Evolutionary conservation across 768 basidiomycete species (phyloP), one percentile per base, ranked within the genome.

Genomic region (Terana coerulea): DNA sequence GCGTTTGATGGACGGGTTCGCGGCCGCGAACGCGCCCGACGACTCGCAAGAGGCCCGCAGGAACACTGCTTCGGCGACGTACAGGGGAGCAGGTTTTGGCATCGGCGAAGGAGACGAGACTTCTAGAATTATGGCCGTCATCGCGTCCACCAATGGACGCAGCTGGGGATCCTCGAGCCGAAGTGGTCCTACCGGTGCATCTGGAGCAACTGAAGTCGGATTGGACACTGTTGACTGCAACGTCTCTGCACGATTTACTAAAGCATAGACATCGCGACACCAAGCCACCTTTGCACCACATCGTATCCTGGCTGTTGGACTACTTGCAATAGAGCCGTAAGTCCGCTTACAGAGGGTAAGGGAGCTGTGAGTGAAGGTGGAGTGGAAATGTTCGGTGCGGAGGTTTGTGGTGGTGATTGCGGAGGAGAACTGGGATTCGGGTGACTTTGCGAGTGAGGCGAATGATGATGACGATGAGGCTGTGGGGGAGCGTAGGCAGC

Each of bases 251-350:
- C 81, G 78, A 47, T 95, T 88, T 49, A 90, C 81, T 52, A 95
- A 81, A 60, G 83, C 79, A 51, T 94, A 67, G 50, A 95, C 88
- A 56, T 95, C 91, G 43, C 89, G 76, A 14, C 81, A 80, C 92
- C 93, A 98, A 24, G 78, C 73, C 5, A 95, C 66, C 59, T 83
- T 82, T 82, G 74, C 0, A 70, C 63, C 2, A 86, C 84, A 58
- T 84, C 81, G 51, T 78, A 77, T 33, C 61, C 61, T 1, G 84
- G 77, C 1, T 73, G 67, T 47, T 85, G 82, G 21, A 88, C 69
- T 11, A 77, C 65, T 3, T 71, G 65, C 0, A 80, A 62, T 1
- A 79, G 80, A 0, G 76, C 71, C 4, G 76, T 62, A 22, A 93
- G 80, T 0, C 78, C 74, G 15, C 80, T 62, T 35, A 87, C 66